Evolutionary conservation across 2,329 filamentous ascomycete species (phyloP).

Genomic region (Immersiporthe knoxdaviesiana): DNA sequence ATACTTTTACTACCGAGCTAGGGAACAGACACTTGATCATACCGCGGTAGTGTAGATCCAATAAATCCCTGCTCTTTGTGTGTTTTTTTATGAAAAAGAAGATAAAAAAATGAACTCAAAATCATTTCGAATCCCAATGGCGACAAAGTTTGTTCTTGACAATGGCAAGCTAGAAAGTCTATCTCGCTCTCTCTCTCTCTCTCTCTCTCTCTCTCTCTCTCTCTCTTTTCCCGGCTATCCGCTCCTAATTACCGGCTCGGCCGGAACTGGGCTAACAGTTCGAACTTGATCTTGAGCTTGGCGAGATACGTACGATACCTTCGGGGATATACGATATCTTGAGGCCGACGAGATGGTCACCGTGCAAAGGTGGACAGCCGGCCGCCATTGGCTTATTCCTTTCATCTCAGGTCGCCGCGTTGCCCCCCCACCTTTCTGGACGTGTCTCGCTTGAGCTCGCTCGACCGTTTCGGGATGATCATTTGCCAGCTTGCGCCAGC

Average conservation of each 20-base stretch:
- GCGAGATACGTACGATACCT: background rate
- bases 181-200: no score
- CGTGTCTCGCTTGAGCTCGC: background rate
- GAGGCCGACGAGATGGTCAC: background rate
- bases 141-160: background rate
- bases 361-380: no score
- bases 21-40: constrained; percentile 10
- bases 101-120: no score
- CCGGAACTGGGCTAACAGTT: background rate
- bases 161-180: background rate
- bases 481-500: background rate
- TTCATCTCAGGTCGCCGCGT: background rate
- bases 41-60: background rate
- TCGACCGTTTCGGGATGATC: background rate
- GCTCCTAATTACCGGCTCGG: background rate
- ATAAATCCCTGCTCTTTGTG: background rate
- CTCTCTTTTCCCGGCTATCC: background rate
- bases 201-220: no score
- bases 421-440: background rate
- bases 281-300: background rate
- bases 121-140: background rate
- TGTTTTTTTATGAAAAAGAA: background rate
- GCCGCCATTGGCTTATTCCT: background rate
- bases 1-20: constrained; percentile 5
- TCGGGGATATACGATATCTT: background rate